Evolutionary conservation across 257 asterid species (phyloP).

Genomic region (Phtheirospermum japonicum): DNA sequence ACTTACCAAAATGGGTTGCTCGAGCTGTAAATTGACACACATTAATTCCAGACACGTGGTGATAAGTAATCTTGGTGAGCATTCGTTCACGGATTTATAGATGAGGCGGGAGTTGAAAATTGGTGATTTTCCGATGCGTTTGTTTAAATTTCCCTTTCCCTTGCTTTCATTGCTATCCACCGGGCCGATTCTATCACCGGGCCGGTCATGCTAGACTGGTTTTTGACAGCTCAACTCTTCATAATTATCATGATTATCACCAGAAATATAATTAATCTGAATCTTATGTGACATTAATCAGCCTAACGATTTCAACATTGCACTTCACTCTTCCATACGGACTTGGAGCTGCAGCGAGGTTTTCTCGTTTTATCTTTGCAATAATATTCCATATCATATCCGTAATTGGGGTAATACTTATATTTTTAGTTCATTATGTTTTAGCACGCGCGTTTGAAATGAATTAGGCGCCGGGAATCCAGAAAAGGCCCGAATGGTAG

Average conservation of each 20-base stretch:
- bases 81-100: too few species aligned
- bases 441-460: constrained; percentile 61
- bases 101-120: too few species aligned
- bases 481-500: constrained; percentile 39
- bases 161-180: too few species aligned
- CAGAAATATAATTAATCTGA: not conserved
- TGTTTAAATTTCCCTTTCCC: too few species aligned
- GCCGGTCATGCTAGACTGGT: too few species aligned
- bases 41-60: too few species aligned
- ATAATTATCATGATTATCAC: not conserved
- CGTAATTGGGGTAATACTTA: not conserved
- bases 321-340: constrained; percentile 59
- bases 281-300: constrained; percentile 25
- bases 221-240: too few species aligned
- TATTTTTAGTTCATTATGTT: not conserved
- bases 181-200: too few species aligned
- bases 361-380: not conserved
- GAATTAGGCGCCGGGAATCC: constrained; percentile 64
- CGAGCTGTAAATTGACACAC: too few species aligned
- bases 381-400: not conserved
- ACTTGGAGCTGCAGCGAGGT: constrained; percentile 65
- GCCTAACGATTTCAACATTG: constrained; percentile 53
- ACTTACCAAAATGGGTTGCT: too few species aligned
- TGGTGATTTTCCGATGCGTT: too few species aligned
- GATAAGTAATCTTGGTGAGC: too few species aligned